Conservation (phyloP, 2,329 filamentous ascomycete species). For the Helicocarpus griseus region DNA sequence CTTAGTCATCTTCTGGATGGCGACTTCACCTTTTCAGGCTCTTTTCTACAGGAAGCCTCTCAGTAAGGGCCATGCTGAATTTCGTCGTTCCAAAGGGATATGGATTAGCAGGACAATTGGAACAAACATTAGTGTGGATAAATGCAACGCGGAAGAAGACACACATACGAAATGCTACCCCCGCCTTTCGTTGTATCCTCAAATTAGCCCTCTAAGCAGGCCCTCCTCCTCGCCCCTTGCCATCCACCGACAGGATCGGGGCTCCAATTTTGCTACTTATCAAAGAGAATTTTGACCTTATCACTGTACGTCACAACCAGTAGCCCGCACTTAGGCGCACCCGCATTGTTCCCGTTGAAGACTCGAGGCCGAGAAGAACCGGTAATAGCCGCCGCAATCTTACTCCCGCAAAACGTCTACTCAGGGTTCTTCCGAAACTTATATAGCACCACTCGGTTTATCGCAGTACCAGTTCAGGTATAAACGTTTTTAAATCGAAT, state of each 20-base stretch:
- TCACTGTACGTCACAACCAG: not conserved
- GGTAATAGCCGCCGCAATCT: not conserved
- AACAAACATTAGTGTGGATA: too few species aligned
- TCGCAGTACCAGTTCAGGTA: too few species aligned
- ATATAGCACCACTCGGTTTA: too few species aligned
- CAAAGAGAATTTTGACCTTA: not conserved
- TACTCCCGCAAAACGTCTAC: not conserved
- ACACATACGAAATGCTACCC: not conserved
- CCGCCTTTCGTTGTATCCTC: not conserved
- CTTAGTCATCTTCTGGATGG: not conserved
- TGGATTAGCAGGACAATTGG: too few species aligned
- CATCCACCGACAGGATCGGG: not conserved
- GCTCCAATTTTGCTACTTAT: not conserved
- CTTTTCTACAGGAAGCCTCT: not conserved
- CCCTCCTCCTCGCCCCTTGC: too few species aligned
- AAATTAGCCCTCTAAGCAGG: too few species aligned
- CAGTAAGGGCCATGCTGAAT: too few species aligned
- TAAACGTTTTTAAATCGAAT: too few species aligned
- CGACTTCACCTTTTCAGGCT: not conserved
- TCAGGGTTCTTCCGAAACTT: too few species aligned
- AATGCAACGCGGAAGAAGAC: too few species aligned
- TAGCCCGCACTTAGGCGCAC: not conserved
- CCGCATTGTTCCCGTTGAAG: not conserved
- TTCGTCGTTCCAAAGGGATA: too few species aligned
- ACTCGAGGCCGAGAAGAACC: not conserved